Percentiles rank a stretch among this genome's conserved stretches.
phyloP scores from a whole-genome alignment of 352 stramenopile species.

The Pythium angustatum region DNA sequence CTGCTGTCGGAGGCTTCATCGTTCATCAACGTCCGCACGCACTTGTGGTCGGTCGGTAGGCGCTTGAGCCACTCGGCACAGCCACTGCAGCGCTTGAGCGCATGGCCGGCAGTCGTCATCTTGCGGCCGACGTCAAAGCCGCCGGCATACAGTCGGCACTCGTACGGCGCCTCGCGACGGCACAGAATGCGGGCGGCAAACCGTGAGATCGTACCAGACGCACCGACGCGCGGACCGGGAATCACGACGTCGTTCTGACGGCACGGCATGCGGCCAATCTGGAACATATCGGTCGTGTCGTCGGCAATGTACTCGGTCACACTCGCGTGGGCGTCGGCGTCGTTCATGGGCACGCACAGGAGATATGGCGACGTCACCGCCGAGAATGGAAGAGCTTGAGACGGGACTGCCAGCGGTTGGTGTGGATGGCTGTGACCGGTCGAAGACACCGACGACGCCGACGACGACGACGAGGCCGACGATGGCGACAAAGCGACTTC shows the following conservation, averaged over 20 bases:
- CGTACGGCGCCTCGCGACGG: constrained; percentile 52
- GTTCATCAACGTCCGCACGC: constrained; percentile 32
- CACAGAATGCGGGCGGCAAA: constrained; percentile 74
- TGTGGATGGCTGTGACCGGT: not conserved
- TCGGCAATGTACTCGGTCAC: constrained; percentile 68
- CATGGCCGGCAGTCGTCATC: constrained; percentile 63
- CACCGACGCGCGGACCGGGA: constrained; percentile 65
- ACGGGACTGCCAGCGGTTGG: not conserved
- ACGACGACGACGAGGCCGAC: constrained; percentile 4
- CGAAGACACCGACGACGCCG: not conserved
- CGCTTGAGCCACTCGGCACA: constrained; percentile 62
- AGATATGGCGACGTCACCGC: constrained; percentile 32
- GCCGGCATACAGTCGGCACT: constrained; percentile 67
- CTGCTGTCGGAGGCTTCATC: constrained; percentile 1
- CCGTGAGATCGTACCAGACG: constrained; percentile 74
- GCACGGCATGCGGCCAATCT: constrained; percentile 80
- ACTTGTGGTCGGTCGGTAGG: constrained; percentile 42
- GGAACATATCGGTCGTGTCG: constrained; percentile 63
- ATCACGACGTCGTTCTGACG: constrained; percentile 79
- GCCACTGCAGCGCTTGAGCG: constrained; percentile 57
- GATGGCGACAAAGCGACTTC: not conserved
- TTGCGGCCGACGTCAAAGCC: constrained; percentile 59
- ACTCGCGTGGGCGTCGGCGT: constrained; percentile 52
- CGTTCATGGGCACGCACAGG: constrained; percentile 76
- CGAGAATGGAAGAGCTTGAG: too few relatives aligned